Conservation (phyloP, 2,329 filamentous ascomycete species). For the Penicillium oxalicum region DNA sequence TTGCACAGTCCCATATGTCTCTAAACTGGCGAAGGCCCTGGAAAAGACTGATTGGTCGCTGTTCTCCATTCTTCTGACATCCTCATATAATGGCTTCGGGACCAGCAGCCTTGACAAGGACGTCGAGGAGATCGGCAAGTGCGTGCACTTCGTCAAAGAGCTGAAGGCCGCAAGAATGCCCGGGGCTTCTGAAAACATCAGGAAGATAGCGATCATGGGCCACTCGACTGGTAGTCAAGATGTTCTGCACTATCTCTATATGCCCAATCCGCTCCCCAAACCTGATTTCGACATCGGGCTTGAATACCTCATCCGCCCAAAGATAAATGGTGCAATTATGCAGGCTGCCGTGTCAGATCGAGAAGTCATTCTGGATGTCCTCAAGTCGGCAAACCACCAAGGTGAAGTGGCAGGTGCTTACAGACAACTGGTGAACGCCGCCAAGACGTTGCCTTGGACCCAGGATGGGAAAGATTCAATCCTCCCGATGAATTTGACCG, state of each 20-base stretch:
- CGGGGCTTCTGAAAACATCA: conserved; percentile 18
- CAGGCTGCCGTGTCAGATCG: conserved; percentile 77
- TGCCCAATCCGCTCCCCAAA: conserved; percentile 35
- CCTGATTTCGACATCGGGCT: conserved; percentile 22
- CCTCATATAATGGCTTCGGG: conserved; percentile 52
- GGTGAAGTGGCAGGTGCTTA: conserved; percentile 23
- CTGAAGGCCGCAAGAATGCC: conserved; percentile 23
- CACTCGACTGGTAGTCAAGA: conserved; percentile 66
- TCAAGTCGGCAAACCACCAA: conserved; percentile 14
- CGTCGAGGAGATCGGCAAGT: conserved; percentile 48
- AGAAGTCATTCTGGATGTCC: conserved; percentile 49
- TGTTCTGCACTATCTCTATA: conserved; percentile 56
- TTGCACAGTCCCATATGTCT: conserved; percentile 50
- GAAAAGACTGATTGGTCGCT: conserved; percentile 48
- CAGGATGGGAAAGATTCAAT: conserved; percentile 23
- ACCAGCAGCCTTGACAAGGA: conserved; percentile 49
- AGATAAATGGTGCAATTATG: conserved; percentile 67
- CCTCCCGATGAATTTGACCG: conserved; percentile 31
- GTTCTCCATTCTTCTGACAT: conserved; percentile 47
- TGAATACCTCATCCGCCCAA: conserved; percentile 40
- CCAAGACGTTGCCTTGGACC: conserved; percentile 24
- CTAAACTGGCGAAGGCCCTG: conserved; percentile 46
- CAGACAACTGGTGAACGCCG: conserved; percentile 31
- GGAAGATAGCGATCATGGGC: conserved; percentile 61
- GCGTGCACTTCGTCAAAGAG: conserved; percentile 47